These are phyloP conservation scores for Malus hybrid DNA, from an alignment of 331 rosid genomes.

Conservation along the genomic window DNA sequence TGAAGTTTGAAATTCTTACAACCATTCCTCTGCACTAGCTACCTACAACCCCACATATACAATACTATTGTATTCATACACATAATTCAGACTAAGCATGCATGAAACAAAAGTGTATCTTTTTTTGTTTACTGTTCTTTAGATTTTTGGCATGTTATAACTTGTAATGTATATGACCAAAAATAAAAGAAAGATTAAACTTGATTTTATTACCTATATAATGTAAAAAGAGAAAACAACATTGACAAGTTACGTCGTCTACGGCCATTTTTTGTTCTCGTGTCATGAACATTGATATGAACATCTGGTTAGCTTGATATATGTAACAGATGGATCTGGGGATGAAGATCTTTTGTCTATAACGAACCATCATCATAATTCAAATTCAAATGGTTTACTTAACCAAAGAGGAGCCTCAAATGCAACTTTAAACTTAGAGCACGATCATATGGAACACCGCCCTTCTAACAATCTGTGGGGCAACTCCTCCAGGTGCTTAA, in stretches of 20 bases:
- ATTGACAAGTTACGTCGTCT: not conserved
- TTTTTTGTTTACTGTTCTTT: not conserved
- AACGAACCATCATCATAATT: constrained; percentile 8
- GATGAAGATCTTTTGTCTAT: constrained; percentile 65
- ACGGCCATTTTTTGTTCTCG: not conserved
- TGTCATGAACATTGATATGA: not conserved
- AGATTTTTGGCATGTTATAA: not conserved
- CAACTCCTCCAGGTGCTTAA: constrained; percentile 65
- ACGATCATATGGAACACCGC: constrained; percentile 21
- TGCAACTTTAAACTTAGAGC: constrained; percentile 35
- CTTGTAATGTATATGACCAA: not conserved
- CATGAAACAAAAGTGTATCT: not conserved
- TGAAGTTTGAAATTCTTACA: not conserved
- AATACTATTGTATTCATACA: not conserved
- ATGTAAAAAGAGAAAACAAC: not conserved
- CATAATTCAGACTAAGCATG: not conserved
- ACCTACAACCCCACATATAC: not conserved
- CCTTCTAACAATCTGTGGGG: constrained; percentile 41
- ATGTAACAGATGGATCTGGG: constrained; percentile 58
- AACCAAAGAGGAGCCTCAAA: constrained; percentile 34
- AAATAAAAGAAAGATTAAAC: not conserved
- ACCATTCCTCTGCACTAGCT: not conserved
- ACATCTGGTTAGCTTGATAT: not conserved
- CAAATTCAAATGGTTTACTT: constrained; percentile 25
- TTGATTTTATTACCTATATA: not conserved